Evolutionary conservation across 805 yeast genomes (phyloP).

Genomic region (Candida ficus): DNA sequence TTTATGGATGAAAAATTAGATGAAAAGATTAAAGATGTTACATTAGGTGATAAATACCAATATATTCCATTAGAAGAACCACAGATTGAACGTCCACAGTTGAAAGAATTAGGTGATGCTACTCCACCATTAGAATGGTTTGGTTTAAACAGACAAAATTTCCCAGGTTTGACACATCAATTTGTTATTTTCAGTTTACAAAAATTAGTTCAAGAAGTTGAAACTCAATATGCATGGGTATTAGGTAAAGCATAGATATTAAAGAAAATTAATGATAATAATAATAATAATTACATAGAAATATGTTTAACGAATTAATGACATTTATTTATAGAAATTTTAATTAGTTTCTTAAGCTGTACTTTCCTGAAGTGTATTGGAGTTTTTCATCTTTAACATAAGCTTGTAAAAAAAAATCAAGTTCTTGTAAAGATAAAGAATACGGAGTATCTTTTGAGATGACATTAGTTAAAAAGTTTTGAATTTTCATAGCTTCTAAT

Average conservation of each 20-base stretch:
- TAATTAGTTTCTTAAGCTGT: constrained; percentile 1
- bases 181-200: constrained; percentile 69
- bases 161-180: constrained; percentile 87
- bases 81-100: constrained; percentile 79
- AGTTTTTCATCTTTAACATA: constrained; percentile 6
- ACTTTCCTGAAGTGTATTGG: constrained; percentile 5
- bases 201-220: constrained; percentile 63
- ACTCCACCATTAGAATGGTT: constrained; percentile 99
- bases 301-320: background rate
- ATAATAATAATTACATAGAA: background rate
- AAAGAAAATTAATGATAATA: background rate
- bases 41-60: constrained; percentile 40
- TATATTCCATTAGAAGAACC: constrained; percentile 73
- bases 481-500: constrained; percentile 43
- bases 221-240: constrained; percentile 37
- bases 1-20: constrained; percentile 31
- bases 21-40: constrained; percentile 42
- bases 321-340: background rate
- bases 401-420: constrained; percentile 4
- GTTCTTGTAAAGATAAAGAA: constrained; percentile 1
- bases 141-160: constrained; percentile 81
- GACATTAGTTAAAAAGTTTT: constrained; percentile 48
- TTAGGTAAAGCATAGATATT: constrained; percentile 31
- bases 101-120: constrained; percentile 90
- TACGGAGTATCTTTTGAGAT: constrained; percentile 43